Evolutionary conservation across 148 eudicot species (phyloP), one percentile per base, ranked within the genome.

Genomic region (Amaranthus palmeri): DNA sequence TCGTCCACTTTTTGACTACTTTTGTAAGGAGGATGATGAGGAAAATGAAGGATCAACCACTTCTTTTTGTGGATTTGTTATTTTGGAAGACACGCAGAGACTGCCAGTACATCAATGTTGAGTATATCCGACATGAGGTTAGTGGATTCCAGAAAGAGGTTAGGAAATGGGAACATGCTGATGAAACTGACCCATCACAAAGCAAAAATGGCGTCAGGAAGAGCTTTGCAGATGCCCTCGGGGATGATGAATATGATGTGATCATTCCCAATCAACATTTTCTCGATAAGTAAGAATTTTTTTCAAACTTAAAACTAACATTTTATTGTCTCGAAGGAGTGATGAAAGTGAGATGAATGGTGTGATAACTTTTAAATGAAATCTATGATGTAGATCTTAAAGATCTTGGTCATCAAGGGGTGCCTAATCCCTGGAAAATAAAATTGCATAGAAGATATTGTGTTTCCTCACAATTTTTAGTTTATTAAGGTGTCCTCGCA

Each of bases 201-300:
- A 82, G 77, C n/a, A 78, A 76, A 46, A 84, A 81, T 74, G 78
- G 81, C 75, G 73, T 69, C 75, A 82, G 80, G 68, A 86, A 90
- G 79, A 88, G 87, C 83, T 77, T 96, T 72, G 96, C 92, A 67
- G 99, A 96, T 85, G 99, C 99, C 59, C 91, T 96, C 60, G 99
- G 99, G 17, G 99, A 96, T 71, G 99, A 96, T 80, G 99, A 92
- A 80, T 90, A 83, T 75, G 97, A 96, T 81, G 83, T 90, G 68
- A 67, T 75, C 6, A 44, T 84, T 49, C 71, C 86, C n/a, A 58
- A 59, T 61, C 79, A 76, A 65, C 46, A 56, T 68, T 72, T 74
- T 63, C 64, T 70, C 55, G 84, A 87, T 51, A 83, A 69, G 99
- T 92, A 83, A 87, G 89, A 67, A 13, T 43, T 10, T 58, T 55